Evolutionary conservation across 345 rosid genomes (phyloP), one percentile per base, ranked within the genome.

Genomic region (Hibiscus trionum): DNA sequence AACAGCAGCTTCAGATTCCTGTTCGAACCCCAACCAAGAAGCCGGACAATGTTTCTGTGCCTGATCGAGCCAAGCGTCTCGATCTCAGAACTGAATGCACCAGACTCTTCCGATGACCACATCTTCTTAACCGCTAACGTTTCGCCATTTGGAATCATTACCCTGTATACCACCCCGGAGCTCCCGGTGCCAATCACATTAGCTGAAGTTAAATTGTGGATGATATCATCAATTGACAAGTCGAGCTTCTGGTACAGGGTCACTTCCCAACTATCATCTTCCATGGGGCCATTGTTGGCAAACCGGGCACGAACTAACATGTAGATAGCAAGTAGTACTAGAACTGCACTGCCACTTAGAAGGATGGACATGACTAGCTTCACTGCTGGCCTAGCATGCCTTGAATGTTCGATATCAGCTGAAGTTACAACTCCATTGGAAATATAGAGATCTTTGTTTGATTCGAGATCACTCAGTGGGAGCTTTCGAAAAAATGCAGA

Each of bases 101-200:
- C 92, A 1, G 81, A 82, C 73, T 91, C 96, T 56, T 94, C 96
- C 4, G 86, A 71, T 16, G 98, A 86, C 98, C 97, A 91, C 97
- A 91, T 90, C 71, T 91, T 94, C 74, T 94, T 94, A 66, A 94
- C 97, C 2, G 98, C 98, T 56, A 94, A 67, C 1, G 85, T 84
- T 71, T 88, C 95, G 5, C 96, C 96, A 16, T 86, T 85, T 6
- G 91, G 87, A 21, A 88, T 77, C 26, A 83, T 85, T 49, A 91
- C 93, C 78, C 86, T 80, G 80, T 91, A 90, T 0, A 94, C 98
- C 1, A 94, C 97, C 44, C 98, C 98, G 0, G 98, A 94, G 86
- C 98, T 90, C 53, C 98, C 98, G 0, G 96, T 94, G 66, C 98
- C 98, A 35, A 94, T 91, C 59, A 94, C 97, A 75, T 91, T 94